Base-by-base conservation (phyloP, 306 rosid genomes). In the Cucurbita ficifolia region DNA sequence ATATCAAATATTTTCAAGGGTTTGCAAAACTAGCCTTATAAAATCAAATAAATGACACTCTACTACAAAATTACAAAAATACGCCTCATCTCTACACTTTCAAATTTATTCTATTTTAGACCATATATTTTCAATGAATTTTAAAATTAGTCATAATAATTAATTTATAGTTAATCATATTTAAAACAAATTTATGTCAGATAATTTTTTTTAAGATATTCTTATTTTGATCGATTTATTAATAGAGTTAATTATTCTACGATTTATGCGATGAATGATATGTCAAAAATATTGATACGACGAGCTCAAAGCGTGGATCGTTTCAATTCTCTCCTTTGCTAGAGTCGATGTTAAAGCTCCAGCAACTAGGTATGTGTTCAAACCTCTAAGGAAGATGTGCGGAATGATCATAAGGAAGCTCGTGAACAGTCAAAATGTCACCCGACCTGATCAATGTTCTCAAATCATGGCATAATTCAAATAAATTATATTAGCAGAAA, bases 391-490 rank as follows among this genome's bases (percentile, higher is more conserved):
- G 84, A 59, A 91, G 79, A 9, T 91, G 99, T 75, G 91, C 89
- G 35, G 99, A 94, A 79, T 94, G 99, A 75, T 94, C 99, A 76
- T 94, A 94, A 18, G 99, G 99, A 73, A 91, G 99, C 84, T 94
- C 99, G 22, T 94, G 97, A 77, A 74, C 82, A 35, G 96, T 82
- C 36, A 95, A 94, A 74, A 84, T 42, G 74, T 94, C 99, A 89
- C 56, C 99, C 96, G 0, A 91, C 96, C 87, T 88, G 83, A 9
- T 86, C 92, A 14, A 94, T 89, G 78, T 91, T 91, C 84, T 91
- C 96, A 72, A 94, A 94, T 96, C 99, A 88, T 10, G 97, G 99
- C 12, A 91, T 29, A 43, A 85, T 94, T 35, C 75, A 70, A 3
- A 78, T n/a, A n/a, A n/a, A n/a, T n/a, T n/a, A n/a, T n/a, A n/a